phyloP scores from a whole-genome alignment of 805 yeast genomes.

The Teunomyces cretensis region DNA sequence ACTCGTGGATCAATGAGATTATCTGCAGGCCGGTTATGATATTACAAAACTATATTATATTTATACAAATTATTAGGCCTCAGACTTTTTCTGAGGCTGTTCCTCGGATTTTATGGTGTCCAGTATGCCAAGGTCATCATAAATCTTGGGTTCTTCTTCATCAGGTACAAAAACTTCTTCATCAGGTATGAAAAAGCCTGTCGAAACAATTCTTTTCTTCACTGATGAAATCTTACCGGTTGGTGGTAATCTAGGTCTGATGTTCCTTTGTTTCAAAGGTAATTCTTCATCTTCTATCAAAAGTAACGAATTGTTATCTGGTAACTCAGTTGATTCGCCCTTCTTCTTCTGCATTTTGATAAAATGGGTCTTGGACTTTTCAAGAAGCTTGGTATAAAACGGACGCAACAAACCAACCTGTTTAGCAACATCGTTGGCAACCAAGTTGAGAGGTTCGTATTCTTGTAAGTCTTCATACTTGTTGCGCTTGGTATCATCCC shows the following conservation, averaged over 20 bases:
- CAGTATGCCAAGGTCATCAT: background rate
- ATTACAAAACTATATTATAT: background rate
- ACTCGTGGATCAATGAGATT: background rate
- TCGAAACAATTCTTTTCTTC: conserved; percentile 61
- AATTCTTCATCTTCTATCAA: conserved; percentile 79
- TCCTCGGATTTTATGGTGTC: background rate
- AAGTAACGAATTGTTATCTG: conserved; percentile 35
- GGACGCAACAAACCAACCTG: conserved; percentile 62
- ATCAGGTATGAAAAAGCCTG: conserved; percentile 54
- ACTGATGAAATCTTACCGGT: conserved; percentile 76
- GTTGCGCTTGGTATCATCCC: conserved; percentile 47
- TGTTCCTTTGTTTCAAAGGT: conserved; percentile 73
- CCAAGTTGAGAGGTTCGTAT: conserved; percentile 51
- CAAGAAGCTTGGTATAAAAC: conserved; percentile 44
- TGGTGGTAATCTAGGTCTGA: conserved; percentile 83
- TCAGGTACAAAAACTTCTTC: conserved; percentile 49
- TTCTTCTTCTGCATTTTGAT: conserved; percentile 40
- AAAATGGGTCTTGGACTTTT: conserved; percentile 44
- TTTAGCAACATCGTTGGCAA: conserved; percentile 48
- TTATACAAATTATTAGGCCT: background rate
- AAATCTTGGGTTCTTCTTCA: conserved; percentile 12
- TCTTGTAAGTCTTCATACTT: conserved; percentile 68
- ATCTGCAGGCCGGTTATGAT: background rate
- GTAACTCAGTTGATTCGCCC: conserved; percentile 39
- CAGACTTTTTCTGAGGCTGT: background rate